Base-by-base conservation (phyloP, 129 eudicot species). In the Centaurea solstitialis region DNA sequence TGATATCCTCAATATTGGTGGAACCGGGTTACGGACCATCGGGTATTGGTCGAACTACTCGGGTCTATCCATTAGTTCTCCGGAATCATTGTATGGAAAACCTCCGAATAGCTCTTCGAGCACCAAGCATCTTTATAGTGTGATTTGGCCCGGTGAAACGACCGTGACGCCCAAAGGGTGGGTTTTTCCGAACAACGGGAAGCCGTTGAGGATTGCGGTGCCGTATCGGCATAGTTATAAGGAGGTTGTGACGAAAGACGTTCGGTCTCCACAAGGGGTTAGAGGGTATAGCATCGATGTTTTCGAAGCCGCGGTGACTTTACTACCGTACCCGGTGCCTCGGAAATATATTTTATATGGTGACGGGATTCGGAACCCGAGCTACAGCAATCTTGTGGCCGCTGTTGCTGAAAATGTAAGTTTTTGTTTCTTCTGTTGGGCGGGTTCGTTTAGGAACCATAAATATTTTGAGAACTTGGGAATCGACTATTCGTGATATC, bases 181-280 rank as follows among this genome's bases (percentile, higher is more conserved):
- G 99, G 97, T 95, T 78, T 95, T 95, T 73, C 98, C 99, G 0
- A 87, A 95, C 77, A 95, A 95, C 50, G 99, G 99, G 76, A 91
- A 91, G 82, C 92, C 98, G 11, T 78, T 95, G 72, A 79, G 84
- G 53, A 93, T 95, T 67, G 98, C 89, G 6, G 99, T 95, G 21
- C 99, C 99, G 17, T 79, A 90, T 72, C 86, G 98, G 73, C 90
- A 88, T 71, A 91, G 90, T 80, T 95, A 80, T 67, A 85, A 85
- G 64, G 94, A 90, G 64, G 84, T 93, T 81, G 89, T 89, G 2
- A 79, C 91, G 5, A 88, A 91, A 85, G 99, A 87, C 79, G 69
- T 62, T 15, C 76, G 84, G 20, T 86, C 89, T 53, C 94, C 97
- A 10, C 75, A 76, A n/a, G 98, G 98, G 69, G 98, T 87, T 26